phyloP scores from a whole-genome alignment of 2,329 filamentous ascomycete species.

The Fusarium fujikuroi region DNA sequence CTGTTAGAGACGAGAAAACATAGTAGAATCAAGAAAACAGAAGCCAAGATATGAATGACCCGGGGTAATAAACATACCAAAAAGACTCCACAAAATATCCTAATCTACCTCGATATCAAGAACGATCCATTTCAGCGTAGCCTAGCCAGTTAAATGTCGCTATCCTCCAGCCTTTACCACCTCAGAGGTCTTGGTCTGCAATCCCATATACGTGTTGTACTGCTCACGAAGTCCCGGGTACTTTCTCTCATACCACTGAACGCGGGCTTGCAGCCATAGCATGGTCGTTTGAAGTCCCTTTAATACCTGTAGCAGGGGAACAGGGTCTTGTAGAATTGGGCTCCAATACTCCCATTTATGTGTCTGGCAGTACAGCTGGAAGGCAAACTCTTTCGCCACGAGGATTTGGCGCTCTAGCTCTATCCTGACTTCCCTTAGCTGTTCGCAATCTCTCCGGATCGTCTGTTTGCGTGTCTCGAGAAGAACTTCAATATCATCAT shows the following conservation, averaged over 20 bases:
- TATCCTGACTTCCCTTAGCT: neutral
- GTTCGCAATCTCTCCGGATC: neutral
- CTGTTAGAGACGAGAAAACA: neutral
- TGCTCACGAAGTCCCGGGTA: neutral
- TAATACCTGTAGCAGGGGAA: neutral
- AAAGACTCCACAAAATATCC: neutral
- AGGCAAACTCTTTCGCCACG: neutral
- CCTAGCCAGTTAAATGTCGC: neutral
- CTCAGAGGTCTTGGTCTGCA: neutral
- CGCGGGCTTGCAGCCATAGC: conserved; percentile 6
- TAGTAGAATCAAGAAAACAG: neutral
- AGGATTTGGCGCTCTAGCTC: neutral
- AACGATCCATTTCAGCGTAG: neutral
- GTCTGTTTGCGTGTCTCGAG: neutral
- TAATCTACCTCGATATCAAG: neutral
- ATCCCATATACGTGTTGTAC: neutral
- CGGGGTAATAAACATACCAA: neutral
- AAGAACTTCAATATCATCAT: neutral
- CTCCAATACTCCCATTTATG: neutral
- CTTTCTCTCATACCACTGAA: conserved; percentile 19
- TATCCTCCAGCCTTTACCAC: neutral
- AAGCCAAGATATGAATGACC: neutral
- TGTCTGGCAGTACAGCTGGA: neutral
- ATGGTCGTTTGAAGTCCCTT: neutral
- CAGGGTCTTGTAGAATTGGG: neutral